These are phyloP conservation scores for Falciphora oryzae DNA, from an alignment of 2,329 filamentous ascomycete species.

Conservation along the genomic window DNA sequence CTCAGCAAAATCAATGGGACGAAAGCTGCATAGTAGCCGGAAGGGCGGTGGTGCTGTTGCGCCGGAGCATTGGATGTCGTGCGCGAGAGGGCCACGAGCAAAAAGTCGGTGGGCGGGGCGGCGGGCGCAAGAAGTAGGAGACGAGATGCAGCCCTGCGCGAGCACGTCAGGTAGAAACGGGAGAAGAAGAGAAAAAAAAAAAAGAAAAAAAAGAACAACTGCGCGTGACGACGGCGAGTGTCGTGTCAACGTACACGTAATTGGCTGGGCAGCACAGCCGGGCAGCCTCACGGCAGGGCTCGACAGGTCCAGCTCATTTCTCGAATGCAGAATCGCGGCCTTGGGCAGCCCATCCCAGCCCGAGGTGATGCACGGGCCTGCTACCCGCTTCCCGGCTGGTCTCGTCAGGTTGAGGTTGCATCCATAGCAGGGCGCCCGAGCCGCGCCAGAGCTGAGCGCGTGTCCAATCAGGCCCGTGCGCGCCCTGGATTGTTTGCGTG, in stretches of 20 bases:
- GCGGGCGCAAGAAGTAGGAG: not conserved
- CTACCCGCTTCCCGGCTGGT: not conserved
- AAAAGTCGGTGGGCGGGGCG: not conserved
- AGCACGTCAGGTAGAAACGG: not conserved
- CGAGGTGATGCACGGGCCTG: not conserved
- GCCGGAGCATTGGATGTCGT: not conserved
- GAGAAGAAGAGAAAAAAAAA: not conserved
- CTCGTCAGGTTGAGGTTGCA: not conserved
- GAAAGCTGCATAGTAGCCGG: not conserved
- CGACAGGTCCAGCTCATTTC: conserved; percentile 1
- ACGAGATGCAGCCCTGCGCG: not conserved
- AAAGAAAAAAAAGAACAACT: not conserved
- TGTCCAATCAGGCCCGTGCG: not conserved
- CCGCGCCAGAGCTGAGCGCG: too few species aligned
- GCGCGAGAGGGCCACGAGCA: not conserved
- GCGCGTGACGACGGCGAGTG: not conserved
- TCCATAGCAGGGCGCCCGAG: not conserved
- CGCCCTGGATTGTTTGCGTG: not conserved
- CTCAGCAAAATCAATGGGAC: not conserved
- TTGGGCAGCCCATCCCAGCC: not conserved
- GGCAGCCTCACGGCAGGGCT: not conserved
- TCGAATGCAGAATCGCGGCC: not conserved
- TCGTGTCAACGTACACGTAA: not conserved
- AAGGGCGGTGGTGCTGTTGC: not conserved
- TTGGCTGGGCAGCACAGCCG: not conserved